Evolutionary conservation across 106 monocot species (phyloP).

Genomic region (Allium fistulosum): DNA sequence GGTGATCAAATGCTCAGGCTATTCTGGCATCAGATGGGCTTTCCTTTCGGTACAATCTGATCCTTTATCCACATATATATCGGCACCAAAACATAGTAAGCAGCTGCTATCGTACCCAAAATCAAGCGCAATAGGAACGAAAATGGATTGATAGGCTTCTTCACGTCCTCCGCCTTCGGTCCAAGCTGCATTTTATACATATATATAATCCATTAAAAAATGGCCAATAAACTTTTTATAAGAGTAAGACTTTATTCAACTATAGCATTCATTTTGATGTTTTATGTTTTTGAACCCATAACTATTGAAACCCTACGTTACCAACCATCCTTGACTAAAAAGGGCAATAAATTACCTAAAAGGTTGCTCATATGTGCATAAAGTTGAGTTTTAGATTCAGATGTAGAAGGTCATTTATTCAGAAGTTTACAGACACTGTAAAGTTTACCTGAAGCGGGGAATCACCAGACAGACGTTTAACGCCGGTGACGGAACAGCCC

Average conservation of each 20-base stretch:
- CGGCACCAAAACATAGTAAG: slow-evolving; percentile 82
- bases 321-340: too few relatives aligned
- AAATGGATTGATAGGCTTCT: slow-evolving; percentile 80
- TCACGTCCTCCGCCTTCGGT: slow-evolving; percentile 87
- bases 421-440: too few relatives aligned
- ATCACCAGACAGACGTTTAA: slow-evolving; percentile 69
- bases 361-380: too few relatives aligned
- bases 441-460: slow-evolving; percentile 66
- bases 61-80: slow-evolving; percentile 99
- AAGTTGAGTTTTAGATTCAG: too few relatives aligned
- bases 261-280: too few relatives aligned
- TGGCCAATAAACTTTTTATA: too few relatives aligned
- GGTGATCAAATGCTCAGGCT: background rate
- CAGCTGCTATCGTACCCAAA: slow-evolving; percentile 62
- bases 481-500: slow-evolving; percentile 95
- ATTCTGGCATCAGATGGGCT: slow-evolving; percentile 44
- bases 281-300: too few relatives aligned
- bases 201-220: background rate
- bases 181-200: slow-evolving; percentile 61
- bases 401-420: too few relatives aligned
- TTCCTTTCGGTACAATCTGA: slow-evolving; percentile 83
- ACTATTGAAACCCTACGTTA: too few relatives aligned
- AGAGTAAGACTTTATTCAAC: too few relatives aligned
- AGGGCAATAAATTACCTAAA: too few relatives aligned
- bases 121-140: slow-evolving; percentile 82